Percentiles rank a stretch among this genome's conserved stretches.
Evolutionary conservation across 345 rosid genomes (phyloP).

Genomic region (Firmiana major): DNA sequence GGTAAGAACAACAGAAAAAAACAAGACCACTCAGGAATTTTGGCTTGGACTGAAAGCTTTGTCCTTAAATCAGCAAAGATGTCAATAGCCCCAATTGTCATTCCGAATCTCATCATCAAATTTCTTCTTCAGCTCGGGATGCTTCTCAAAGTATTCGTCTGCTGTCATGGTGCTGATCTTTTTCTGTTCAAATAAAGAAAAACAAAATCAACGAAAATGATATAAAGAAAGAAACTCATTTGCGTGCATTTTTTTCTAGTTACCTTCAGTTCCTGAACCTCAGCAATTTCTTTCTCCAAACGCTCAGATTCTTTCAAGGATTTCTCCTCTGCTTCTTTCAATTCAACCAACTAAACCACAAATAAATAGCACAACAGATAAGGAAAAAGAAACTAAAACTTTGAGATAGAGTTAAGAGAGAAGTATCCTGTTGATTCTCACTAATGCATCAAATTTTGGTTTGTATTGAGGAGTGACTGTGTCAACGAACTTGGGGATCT

Average conservation of each 20-base stretch:
- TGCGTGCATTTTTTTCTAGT: not conserved
- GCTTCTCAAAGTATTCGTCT: conserved; percentile 91
- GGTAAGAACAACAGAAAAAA: conserved; percentile 3
- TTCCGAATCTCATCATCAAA: conserved; percentile 96
- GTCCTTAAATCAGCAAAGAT: conserved; percentile 10
- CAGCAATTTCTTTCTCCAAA: conserved; percentile 80
- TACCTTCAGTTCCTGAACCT: conserved; percentile 90
- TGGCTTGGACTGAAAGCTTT: not conserved
- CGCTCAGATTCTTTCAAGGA: conserved; percentile 82
- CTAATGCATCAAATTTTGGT: conserved; percentile 89
- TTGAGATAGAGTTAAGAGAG: not conserved
- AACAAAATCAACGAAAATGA: not conserved
- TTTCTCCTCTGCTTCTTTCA: conserved; percentile 84
- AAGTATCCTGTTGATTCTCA: conserved; percentile 33
- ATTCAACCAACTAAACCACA: conserved; percentile 62
- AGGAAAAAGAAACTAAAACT: not conserved
- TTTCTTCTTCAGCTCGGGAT: conserved; percentile 93
- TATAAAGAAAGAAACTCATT: not conserved
- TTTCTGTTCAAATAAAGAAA: conserved; percentile 44
- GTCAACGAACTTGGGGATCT: conserved; percentile 87
- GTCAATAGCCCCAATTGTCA: conserved; percentile 86
- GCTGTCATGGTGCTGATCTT: conserved; percentile 98
- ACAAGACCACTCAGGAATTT: not conserved
- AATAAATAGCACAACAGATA: not conserved
- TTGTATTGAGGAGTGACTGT: conserved; percentile 87